Base-by-base conservation (phyloP, 495 filamentous ascomycete genomes). In the Aspergillus ellipticus region DNA sequence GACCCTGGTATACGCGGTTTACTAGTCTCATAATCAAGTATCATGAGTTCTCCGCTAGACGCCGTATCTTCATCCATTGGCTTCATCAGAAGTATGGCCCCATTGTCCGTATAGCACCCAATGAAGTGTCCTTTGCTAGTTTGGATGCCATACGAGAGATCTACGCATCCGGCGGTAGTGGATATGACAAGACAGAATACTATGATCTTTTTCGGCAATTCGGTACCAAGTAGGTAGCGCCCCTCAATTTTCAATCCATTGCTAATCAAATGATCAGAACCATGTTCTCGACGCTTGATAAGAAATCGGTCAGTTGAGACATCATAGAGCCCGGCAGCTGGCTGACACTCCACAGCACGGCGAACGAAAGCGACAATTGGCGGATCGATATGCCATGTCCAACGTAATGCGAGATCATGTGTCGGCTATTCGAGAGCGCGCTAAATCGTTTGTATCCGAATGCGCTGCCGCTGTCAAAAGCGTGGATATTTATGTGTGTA, bases 111-210 rank as follows among this genome's bases (percentile, higher is more conserved):
- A 69, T 86, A 13, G 75, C 75, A 3, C 83, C 84, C 0, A 80
- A 81, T 56, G 84, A 88, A 64, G 77, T 86, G 8, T 81, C 80
- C 0, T 87, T 89, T 53, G 78, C 79, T 0, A 79, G 77, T 2
- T 56, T 79, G 0, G 70, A 76, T 17, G 84, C 79, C 0, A 73
- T 86, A n/a, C 84, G 81, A 55, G 83, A 86, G 63, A 87, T 88
- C 19, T 88, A 88, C 64, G 74, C 77, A 26, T 82, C 79, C 0
- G 81, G 81, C 1, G 85, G 85, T 0, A 86, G 84, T 59, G 84
- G 85, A 7, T 88, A 84, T 58, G 79, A 86, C 51, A 88, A 88
- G 70, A 87, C 83, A 0, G 82, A 84, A 57, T 84, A 84, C 51
- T 89, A 88, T 68, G 74, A 80, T 39, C 62, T 86, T 9, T 88